Evolutionary conservation across 495 filamentous ascomycete species (phyloP).

Genomic region (Schizothecium vesticola): DNA sequence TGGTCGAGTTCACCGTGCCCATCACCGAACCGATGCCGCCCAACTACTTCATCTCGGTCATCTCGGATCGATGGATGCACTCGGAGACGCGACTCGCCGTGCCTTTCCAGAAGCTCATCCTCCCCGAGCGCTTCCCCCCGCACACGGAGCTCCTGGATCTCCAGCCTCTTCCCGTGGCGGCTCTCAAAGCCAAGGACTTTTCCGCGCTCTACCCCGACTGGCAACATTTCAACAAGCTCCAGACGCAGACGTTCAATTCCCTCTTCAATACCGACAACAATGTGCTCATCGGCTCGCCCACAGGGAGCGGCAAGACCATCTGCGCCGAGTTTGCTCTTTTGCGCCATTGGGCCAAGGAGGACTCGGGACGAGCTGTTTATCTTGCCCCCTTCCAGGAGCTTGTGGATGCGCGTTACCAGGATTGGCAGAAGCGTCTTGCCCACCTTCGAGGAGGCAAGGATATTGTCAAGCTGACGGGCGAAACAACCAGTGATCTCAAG

Average conservation of each 20-base stretch:
- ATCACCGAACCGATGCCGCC: conserved; percentile 97
- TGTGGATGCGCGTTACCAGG: conserved; percentile 69
- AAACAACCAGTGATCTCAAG: conserved; percentile 87
- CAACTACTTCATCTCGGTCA: conserved; percentile 92
- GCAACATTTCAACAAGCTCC: conserved; percentile 92
- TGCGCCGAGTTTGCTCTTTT: conserved; percentile 93
- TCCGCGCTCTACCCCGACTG: conserved; percentile 76
- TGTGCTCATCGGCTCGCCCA: conserved; percentile 82
- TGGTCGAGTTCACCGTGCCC: conserved; percentile 96
- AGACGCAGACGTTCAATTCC: conserved; percentile 94
- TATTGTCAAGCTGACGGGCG: conserved; percentile 89
- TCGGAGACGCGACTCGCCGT: conserved; percentile 90
- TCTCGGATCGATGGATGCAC: conserved; percentile 97
- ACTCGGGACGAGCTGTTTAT: conserved; percentile 81
- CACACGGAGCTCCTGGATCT: conserved; percentile 87
- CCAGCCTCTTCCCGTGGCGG: conserved; percentile 81
- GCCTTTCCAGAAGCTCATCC: conserved; percentile 87
- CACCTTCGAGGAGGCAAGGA: conserved; percentile 77
- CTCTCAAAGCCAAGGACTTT: conserved; percentile 81
- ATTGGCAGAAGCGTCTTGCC: conserved; percentile 76
- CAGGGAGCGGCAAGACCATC: conserved; percentile 92
- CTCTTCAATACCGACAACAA: conserved; percentile 87
- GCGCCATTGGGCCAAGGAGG: conserved; percentile 72
- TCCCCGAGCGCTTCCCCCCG: conserved; percentile 92
- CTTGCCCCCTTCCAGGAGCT: conserved; percentile 95